These are phyloP conservation scores for Neofusicoccum cordaticola DNA, from an alignment of 2,329 filamentous ascomycete genomes.

Conservation along the genomic window DNA sequence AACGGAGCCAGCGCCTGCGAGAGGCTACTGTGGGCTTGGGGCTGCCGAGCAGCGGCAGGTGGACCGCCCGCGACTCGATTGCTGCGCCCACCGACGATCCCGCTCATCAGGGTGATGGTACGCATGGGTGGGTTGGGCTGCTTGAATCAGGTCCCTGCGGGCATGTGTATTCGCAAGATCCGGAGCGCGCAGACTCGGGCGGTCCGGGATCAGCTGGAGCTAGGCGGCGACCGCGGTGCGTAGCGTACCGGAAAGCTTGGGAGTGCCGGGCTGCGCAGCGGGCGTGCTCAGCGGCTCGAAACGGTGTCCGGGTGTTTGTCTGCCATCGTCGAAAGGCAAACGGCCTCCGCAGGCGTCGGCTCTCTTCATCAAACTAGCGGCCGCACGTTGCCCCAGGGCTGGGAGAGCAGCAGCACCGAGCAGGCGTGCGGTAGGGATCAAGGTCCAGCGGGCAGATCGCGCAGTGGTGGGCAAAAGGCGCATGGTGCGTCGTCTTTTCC, in stretches of 20 bases:
- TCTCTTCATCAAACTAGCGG: constrained; percentile 13
- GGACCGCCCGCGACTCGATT: constrained; percentile 5
- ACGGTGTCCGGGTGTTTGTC: neutral
- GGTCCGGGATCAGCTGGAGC: constrained; percentile 6
- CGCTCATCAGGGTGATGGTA: constrained; percentile 14
- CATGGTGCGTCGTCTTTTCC: neutral
- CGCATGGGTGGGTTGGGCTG: neutral
- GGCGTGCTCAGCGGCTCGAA: neutral
- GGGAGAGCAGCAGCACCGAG: neutral
- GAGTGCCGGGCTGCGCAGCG: neutral
- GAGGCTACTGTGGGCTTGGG: neutral
- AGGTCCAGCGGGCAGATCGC: neutral
- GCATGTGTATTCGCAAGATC: constrained; percentile 5
- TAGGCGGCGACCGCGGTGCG: neutral
- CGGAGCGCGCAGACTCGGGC: neutral
- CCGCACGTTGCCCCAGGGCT: constrained; percentile 10
- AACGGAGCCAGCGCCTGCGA: neutral
- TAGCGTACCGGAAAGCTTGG: constrained; percentile 11
- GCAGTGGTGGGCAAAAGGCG: neutral
- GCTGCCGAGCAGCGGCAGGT: neutral
- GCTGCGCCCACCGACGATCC: constrained; percentile 14
- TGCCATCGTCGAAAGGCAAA: neutral
- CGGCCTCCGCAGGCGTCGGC: neutral
- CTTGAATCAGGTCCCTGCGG: constrained; percentile 1
- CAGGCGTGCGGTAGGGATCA: constrained; percentile 1